Conservation (phyloP, 2,329 filamentous ascomycete genomes). For the Coniosporium tulheliwenetii region DNA sequence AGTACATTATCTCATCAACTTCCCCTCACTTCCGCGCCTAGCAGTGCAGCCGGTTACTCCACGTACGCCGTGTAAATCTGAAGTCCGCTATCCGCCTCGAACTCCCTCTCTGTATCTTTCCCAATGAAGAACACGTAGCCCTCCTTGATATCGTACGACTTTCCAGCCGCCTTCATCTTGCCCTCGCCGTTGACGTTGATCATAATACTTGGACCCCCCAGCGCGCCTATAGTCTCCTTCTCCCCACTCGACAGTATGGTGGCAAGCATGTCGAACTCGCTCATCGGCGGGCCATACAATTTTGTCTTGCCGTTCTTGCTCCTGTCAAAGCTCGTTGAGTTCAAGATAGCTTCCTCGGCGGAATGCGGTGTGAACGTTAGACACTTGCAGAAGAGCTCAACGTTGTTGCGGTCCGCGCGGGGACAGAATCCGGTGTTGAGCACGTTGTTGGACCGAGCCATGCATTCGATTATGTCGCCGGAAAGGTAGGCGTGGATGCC, state of each 20-base stretch:
- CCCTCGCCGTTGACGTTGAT: slow-evolving; percentile 46
- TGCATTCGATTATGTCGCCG: slow-evolving; percentile 64
- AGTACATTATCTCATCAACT: too few species aligned
- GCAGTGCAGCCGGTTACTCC: slow-evolving; percentile 13
- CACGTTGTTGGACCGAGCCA: slow-evolving; percentile 62
- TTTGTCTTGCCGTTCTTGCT: slow-evolving; percentile 44
- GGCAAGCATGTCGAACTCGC: slow-evolving; percentile 55
- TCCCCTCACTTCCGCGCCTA: too few species aligned
- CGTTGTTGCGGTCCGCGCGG: slow-evolving; percentile 43
- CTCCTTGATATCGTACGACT: slow-evolving; percentile 38
- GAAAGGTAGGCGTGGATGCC: slow-evolving; percentile 59
- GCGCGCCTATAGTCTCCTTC: slow-evolving; percentile 37
- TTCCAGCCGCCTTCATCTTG: slow-evolving; percentile 36
- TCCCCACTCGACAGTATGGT: slow-evolving; percentile 42
- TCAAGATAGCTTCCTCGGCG: slow-evolving; percentile 39
- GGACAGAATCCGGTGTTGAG: slow-evolving; percentile 63
- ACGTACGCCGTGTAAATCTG: slow-evolving; percentile 33
- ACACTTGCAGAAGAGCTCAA: slow-evolving; percentile 46
- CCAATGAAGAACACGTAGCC: slow-evolving; percentile 55
- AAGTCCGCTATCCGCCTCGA: slow-evolving; percentile 24
- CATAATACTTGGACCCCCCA: slow-evolving; percentile 47
- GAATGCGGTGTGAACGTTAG: slow-evolving; percentile 50
- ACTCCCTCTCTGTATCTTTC: slow-evolving; percentile 34
- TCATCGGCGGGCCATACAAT: slow-evolving; percentile 50
- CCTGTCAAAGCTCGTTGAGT: slow-evolving; percentile 30